These are phyloP conservation scores for Stachybotrys chlorohalonatus DNA, from an alignment of 2,329 filamentous ascomycete species.

Conservation along the genomic window DNA sequence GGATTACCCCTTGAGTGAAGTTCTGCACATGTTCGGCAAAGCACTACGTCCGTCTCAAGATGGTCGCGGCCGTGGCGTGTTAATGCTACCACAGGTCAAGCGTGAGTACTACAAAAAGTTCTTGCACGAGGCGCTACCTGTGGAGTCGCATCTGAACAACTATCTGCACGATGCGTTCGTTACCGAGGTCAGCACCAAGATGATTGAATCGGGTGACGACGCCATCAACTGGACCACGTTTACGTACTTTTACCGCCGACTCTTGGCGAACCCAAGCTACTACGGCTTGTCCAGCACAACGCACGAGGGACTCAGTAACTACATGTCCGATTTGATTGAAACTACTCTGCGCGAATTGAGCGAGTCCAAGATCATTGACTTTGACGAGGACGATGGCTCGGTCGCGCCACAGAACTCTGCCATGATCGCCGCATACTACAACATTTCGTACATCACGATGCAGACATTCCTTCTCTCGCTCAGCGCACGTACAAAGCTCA, in stretches of 20 bases:
- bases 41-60: constrained; percentile 72
- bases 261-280: constrained; percentile 93
- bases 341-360: constrained; percentile 81
- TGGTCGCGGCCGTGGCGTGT: constrained; percentile 76
- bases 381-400: constrained; percentile 88
- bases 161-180: constrained; percentile 95
- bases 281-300: constrained; percentile 84
- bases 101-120: constrained; percentile 99
- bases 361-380: constrained; percentile 91
- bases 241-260: constrained; percentile 92
- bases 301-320: constrained; percentile 87
- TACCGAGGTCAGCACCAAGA: constrained; percentile 92
- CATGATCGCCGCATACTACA: constrained; percentile 98
- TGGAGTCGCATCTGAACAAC: constrained; percentile 87
- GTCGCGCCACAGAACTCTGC: constrained; percentile 87
- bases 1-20: constrained; percentile 88
- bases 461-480: constrained; percentile 94
- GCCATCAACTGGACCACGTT: constrained; percentile 98
- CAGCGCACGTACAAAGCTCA: constrained; percentile 82
- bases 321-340: constrained; percentile 91
- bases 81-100: constrained; percentile 93
- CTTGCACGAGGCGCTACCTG: constrained; percentile 86
- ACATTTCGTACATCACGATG: constrained; percentile 99
- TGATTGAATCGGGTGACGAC: constrained; percentile 90
- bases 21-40: constrained; percentile 97